Evolutionary conservation across 2,329 filamentous ascomycete species (phyloP), one percentile per base, ranked within the genome.

Genomic region (Trichoderma pleuroti): DNA sequence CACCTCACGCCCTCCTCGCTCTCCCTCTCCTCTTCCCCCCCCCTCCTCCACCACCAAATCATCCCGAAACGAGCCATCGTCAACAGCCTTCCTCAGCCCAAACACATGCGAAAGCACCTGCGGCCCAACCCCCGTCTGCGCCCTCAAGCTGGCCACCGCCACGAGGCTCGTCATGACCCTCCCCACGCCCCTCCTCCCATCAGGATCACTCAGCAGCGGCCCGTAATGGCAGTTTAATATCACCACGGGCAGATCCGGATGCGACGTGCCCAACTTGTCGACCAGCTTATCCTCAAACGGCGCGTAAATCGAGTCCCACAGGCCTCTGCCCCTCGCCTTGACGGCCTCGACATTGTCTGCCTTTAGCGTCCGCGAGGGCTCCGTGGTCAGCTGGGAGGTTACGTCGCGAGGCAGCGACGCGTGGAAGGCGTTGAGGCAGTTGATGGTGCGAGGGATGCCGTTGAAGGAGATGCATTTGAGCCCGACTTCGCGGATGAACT

Each of bases 21-120:
- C 7, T 76, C 80, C 70, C 79, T 78, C 0, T 75, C 76, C 57
- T 79, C 76, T 32, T 82, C 79, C 28, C 82, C 78, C 78, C 3
- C 76, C 78, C 2, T 76, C 81, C 71, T 79, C 78, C 0, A 75
- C 76, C 54, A 79, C 76, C 28, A 74, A 75, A 39, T 81, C 81
- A 11, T 72, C 74, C 74, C 75, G 75, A 81, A 85, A 86, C 24
- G 82, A 84, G 1, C 90, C 92, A 78, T 93, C 90, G 73, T 92
- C 88, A 65, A 91, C 85, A 1, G 89, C 92, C 83, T 96, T 96
- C 71, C 91, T 82, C 80, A 97, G 78, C 0, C 93, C 93, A 81
- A 94, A 95, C 0, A 96, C 85, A 80, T 97, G 93, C 74, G 90
- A 93, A 21, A 92, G 81, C 14, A 97, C 92, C 83, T 96, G 93